A percentile compares a stretch with the other conserved stretches of the same genome.
phyloP scores from a whole-genome alignment of 148 eudicot genomes.

The Tetragonia tetragonoides region DNA sequence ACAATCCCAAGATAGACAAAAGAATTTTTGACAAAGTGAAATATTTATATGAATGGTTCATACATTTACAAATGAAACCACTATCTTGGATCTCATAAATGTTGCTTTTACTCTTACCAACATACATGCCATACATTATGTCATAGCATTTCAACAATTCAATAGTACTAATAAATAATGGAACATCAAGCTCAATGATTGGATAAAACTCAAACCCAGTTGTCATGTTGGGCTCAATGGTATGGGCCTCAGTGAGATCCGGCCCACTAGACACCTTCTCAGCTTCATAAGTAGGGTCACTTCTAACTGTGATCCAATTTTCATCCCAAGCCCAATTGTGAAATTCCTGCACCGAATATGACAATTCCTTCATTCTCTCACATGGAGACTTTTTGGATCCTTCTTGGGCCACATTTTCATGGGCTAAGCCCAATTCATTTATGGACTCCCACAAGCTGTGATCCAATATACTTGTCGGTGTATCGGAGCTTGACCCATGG shows the following conservation, averaged over 20 bases:
- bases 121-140: neutral
- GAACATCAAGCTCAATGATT: neutral
- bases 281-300: neutral
- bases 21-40: neutral
- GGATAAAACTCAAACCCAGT: neutral
- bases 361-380: conserved; percentile 38
- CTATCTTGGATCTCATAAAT: neutral
- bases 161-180: neutral
- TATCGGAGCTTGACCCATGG: conserved; percentile 21
- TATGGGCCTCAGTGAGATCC: neutral
- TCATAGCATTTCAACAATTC: neutral
- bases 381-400: conserved; percentile 2
- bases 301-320: conserved; percentile 63
- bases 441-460: conserved; percentile 43
- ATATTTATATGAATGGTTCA: neutral
- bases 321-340: conserved; percentile 42
- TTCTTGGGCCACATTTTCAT: neutral
- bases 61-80: conserved; percentile 1
- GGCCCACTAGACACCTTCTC: neutral
- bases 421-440: conserved; percentile 23
- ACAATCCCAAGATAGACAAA: neutral
- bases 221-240: neutral
- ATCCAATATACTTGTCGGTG: conserved; percentile 66
- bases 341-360: conserved; percentile 13
- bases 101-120: neutral